A percentile compares a stretch with the other conserved stretches of the same genome.
Evolutionary conservation across 164 flowering plant species (phyloP).

Genomic region (Umbellularia californica): DNA sequence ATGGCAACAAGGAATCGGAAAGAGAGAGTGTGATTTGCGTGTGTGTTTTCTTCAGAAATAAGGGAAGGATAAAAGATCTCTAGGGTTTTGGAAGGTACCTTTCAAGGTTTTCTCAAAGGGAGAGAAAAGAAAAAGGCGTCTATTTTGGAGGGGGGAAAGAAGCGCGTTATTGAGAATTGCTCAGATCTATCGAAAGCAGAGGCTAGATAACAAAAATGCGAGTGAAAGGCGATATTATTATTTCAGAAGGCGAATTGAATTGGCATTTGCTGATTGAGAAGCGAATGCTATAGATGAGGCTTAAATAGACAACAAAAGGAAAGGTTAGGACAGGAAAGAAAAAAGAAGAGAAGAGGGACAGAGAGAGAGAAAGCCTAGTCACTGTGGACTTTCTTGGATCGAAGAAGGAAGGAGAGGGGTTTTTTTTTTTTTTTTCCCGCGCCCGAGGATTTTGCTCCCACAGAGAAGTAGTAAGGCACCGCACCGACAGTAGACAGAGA

Average conservation of each 20-base stretch:
- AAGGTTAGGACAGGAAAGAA: too few species aligned
- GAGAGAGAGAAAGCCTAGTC: too few species aligned
- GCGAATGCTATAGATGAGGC: too few species aligned
- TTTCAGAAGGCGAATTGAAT: too few species aligned
- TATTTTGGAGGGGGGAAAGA: not conserved
- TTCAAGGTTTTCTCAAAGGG: not conserved
- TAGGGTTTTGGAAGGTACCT: constrained; percentile 1
- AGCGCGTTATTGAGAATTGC: not conserved
- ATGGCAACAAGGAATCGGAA: not conserved
- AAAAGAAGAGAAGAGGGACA: too few species aligned
- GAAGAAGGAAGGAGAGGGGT: not conserved
- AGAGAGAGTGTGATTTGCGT: not conserved
- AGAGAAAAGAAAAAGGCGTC: not conserved
- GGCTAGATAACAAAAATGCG: too few species aligned
- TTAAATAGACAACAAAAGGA: too few species aligned
- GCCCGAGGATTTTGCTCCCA: not conserved
- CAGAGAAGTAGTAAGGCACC: too few species aligned
- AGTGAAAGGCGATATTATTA: too few species aligned
- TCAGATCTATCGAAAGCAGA: not conserved
- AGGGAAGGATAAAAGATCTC: not conserved
- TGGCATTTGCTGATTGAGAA: too few species aligned
- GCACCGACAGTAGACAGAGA: not conserved
- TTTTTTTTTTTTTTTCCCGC: too few species aligned
- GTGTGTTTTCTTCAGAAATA: not conserved
- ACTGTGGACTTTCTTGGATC: too few species aligned